Base-by-base conservation (phyloP, 495 filamentous ascomycete species). In the Acidomyces sp. region DNA sequence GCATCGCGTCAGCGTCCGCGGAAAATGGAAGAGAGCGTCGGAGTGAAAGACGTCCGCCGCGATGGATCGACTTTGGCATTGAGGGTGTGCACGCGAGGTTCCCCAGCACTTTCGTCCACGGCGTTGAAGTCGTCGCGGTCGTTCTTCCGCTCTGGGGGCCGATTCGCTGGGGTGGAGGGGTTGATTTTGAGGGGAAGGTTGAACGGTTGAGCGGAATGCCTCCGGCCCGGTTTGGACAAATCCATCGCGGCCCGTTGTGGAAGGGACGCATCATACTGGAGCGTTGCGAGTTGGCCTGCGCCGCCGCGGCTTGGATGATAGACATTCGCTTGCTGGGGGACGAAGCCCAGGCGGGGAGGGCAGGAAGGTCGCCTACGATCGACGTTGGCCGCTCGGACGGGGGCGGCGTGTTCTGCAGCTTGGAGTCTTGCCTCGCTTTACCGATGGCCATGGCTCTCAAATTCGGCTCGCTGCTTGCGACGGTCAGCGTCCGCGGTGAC, bases 151-250 rank as follows among this genome's bases (percentile, higher is more conserved):
- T 20, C 23, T 9, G 45, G 37, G 9, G 37, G 45, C 3, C 38
- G 29, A 24, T 36, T 48, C 10, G 48, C 29, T 17, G 33, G 21
- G 24, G 42, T 41, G 5, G 48, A 51, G 1, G 48, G 48, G 35
- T 47, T 51, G 37, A 51, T 27, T 35, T 34, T 42, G 4, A 51
- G 25, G 9, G 48, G 48, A 13, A 51, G 36, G 28, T 34, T 42
- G 45, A 48, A 52, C 7, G 13, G 34, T 15, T 40, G 45, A 37
- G 7, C 15, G 19, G 29, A 49, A 16, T 23, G 15, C 35, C n/a
- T 24, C 27, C 15, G 12, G 16, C 28, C 12, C 19, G 16, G 39
- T 1, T 13, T 48, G 9, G 15, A 16, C 6, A 18, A 16, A 7
- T 34, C 9, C 13, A 7, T 28, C 26, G 7, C 13, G 26, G 26